phyloP scores from a whole-genome alignment of 1,284 basidiomycete species.

The Cutaneotrichosporon sp. region DNA sequence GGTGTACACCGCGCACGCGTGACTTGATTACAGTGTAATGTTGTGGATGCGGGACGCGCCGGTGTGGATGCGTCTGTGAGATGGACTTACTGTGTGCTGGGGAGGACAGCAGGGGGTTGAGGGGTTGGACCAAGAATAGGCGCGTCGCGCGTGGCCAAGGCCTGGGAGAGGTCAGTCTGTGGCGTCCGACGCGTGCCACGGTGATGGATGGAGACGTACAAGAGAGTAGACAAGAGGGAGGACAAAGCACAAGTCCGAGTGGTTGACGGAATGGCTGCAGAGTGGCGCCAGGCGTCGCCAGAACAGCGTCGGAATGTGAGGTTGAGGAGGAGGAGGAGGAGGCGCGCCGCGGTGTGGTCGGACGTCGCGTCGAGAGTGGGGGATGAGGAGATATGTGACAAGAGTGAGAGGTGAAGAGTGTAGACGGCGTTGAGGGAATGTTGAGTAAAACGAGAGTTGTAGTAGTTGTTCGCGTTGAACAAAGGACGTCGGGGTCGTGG shows the following conservation, averaged over 20 bases:
- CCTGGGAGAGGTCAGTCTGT: too few relatives aligned
- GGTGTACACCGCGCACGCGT: too few relatives aligned
- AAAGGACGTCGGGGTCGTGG: background rate
- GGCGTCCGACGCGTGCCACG: too few relatives aligned
- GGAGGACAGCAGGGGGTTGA: too few relatives aligned
- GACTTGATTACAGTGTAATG: too few relatives aligned
- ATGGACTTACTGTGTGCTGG: too few relatives aligned
- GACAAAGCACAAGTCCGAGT: background rate
- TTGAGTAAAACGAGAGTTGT: background rate
- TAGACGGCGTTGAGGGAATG: background rate
- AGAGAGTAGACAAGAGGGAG: background rate
- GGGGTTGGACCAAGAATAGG: too few relatives aligned
- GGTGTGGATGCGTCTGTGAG: too few relatives aligned
- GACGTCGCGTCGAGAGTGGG: background rate
- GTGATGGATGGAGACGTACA: too few relatives aligned
- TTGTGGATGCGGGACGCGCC: too few relatives aligned
- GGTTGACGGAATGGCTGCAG: background rate
- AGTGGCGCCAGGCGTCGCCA: background rate
- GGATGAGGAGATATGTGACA: background rate
- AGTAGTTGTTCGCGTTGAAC: background rate
- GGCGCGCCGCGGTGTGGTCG: too few relatives aligned
- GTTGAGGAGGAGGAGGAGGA: background rate
- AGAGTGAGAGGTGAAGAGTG: background rate
- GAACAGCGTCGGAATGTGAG: background rate
- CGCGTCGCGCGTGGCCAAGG: too few relatives aligned